Base-by-base conservation (phyloP, 139 green algal genomes). In the Auxenochlorella pyrenoidosa region DNA sequence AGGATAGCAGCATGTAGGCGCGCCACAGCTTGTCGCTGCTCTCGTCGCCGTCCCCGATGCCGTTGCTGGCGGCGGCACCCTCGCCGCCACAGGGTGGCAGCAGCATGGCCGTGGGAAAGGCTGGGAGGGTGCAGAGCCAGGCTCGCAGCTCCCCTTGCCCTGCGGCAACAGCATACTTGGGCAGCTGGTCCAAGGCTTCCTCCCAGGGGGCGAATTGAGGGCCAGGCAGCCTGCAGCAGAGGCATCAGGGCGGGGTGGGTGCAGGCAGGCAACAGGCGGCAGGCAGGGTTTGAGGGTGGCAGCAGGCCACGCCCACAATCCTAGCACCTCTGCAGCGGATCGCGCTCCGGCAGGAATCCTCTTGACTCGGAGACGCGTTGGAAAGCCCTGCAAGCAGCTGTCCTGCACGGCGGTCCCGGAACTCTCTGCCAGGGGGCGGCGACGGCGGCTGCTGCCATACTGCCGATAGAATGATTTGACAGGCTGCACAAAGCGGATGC, bases 1-100 rank as follows among this genome's bases (percentile, higher is more conserved):
- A 84, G 36, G 54, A 73, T 2, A 84, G 78, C 78, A 84, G 78
- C 78, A 84, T 18, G 78, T 84, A 84, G 22, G 78, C 78, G 3
- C 78, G 54, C 78, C 78, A 84, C 54, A 84, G 58, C 78, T 73
- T 54, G 19, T 51, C 51, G n/a, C 54, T 72, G 36, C 78, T 72
- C 54, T 38, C 21, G 38, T 19, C 38, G 38, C 72, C 38, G 72
- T 38, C 2, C 12, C 16, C 72, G 2, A 32, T 43, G 47, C 43
- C 36, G n/a, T 15, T 65, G 76, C 44, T 54, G 13, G 38, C 73
- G 8, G 40, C 30, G 16, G 30, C n/a, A 15, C 22, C 12, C 24
- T 32, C 66, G 26, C 5, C 12, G 28, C 15, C 66, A 13, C n/a
- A 16, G 16, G 24, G 72, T 21, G 47, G 77, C 24, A n/a, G 77